Base-by-base conservation (phyloP, 345 rosid genomes). In the Murraya paniculata region DNA sequence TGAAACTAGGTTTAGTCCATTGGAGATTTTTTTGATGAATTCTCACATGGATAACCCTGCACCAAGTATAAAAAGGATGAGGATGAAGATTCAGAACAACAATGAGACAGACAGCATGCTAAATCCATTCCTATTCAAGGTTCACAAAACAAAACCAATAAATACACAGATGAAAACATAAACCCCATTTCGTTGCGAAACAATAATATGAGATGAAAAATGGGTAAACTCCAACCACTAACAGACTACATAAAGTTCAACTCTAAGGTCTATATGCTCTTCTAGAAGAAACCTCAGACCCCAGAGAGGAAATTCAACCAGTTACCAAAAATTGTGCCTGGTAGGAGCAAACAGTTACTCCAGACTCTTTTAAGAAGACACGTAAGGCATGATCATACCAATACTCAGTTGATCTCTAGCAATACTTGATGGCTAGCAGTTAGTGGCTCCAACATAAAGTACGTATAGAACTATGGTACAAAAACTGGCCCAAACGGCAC, bases 1-100 rank as follows among this genome's bases (percentile, higher is more conserved):
- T 72, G 16, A 77, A 62, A 77, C 64, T 65, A 77, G 18, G n/a
- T 35, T 74, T 27, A 41, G 8, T 65, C 24, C 13, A 66, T 72
- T 39, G 5, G 71, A 70, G 16, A 75, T 66, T 36, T 61, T 18
- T 18, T 30, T 48, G 66, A 56, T 31, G 28, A 66, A 28, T 48
- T 11, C 22, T 38, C 38, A 59, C n/a, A 22, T 10, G 59, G 22
- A 21, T 21, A 67, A 57, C n/a, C 22, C 39, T 31, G 38, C 25
- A 33, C 25, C 50, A 48, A 36, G 56, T 25, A 73, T 4, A 38
- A 73, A 73, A 58, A 36, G 18, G 22, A 25, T 3, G 50, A 36
- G 18, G 22, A 25, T 3, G 50, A 24, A 73, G 64, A 60, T 39
- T 56, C 6, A 10, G 35, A 68, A 62, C 9, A 68, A 30, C 55